A percentile compares a stretch with the other conserved stretches of the same genome.
Conservation (phyloP, 352 stramenopile species). For the Globisporangium nagaii region DNA sequence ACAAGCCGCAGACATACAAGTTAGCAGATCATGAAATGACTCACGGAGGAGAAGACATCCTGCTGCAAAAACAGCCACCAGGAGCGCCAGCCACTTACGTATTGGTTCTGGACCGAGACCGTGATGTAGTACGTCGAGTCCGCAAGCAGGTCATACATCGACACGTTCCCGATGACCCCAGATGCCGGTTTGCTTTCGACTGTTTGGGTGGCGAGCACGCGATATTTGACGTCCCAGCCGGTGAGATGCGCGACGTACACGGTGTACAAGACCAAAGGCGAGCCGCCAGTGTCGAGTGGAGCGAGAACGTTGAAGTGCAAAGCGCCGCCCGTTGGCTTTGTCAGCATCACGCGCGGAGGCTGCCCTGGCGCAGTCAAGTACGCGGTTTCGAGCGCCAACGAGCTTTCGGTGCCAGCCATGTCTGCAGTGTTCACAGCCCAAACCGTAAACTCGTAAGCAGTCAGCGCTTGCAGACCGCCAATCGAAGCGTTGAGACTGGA, state of each 20-base stretch:
- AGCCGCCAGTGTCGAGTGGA: conserved; percentile 35
- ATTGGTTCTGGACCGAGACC: conserved; percentile 13
- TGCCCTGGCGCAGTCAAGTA: conserved; percentile 8
- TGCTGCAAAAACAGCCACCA: too few species aligned
- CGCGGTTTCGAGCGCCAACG: conserved; percentile 11
- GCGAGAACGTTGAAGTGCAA: conserved; percentile 28
- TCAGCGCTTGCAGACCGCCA: conserved; percentile 21
- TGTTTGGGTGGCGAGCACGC: conserved; percentile 4
- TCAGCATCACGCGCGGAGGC: conserved; percentile 20
- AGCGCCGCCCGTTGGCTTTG: conserved; percentile 36
- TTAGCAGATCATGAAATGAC: too few species aligned
- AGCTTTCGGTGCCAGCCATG: conserved; percentile 4
- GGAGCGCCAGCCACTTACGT: conserved; percentile 7
- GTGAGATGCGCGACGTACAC: conserved; percentile 27
- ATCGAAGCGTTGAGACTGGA: conserved; percentile 5
- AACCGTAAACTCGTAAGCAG: conserved; percentile 23
- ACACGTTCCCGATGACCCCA: conserved; percentile 15
- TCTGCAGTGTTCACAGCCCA: conserved; percentile 20
- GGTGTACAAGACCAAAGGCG: conserved; percentile 13
- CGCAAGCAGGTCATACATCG: conserved; percentile 24
- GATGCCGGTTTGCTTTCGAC: conserved; percentile 9
- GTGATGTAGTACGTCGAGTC: conserved; percentile 30
- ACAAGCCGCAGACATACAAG: neutral
- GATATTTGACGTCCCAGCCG: conserved; percentile 10
- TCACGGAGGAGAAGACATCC: neutral